Evolutionary conservation across 176 grass and related monocot species (phyloP).

Genomic region (Cocos nucifera): DNA sequence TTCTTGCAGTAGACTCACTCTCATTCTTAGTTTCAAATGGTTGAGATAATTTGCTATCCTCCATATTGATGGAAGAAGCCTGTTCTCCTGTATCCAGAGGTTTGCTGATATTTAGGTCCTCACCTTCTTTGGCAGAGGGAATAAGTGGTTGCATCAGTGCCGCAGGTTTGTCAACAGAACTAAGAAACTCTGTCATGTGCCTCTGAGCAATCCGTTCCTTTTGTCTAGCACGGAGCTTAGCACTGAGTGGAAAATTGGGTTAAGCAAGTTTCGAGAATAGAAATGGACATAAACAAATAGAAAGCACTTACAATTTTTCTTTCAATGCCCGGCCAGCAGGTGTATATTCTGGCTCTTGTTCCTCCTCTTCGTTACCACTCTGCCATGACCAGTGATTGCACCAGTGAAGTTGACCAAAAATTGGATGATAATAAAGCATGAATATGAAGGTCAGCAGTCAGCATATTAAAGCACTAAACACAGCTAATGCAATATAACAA

Average conservation of each 20-base stretch:
- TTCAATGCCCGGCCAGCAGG: slow-evolving; percentile 69
- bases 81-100: slow-evolving; percentile 29
- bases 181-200: slow-evolving; percentile 30
- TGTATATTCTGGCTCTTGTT: slow-evolving; percentile 74
- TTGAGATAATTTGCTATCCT: slow-evolving; percentile 22
- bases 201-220: slow-evolving; percentile 81
- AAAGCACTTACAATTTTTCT: slow-evolving; percentile 87
- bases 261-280: slow-evolving; percentile 23
- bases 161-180: slow-evolving; percentile 27
- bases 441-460: no score
- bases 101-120: slow-evolving; percentile 34
- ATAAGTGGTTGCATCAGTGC: slow-evolving; percentile 33
- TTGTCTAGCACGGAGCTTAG: slow-evolving; percentile 79
- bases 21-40: slow-evolving; percentile 36
- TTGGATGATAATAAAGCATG: no score
- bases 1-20: slow-evolving; percentile 37
- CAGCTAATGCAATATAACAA: no score
- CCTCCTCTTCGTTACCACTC: slow-evolving; percentile 75
- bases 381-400: slow-evolving; percentile 39
- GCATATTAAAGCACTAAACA: no score
- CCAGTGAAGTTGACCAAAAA: no score
- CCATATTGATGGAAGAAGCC: slow-evolving; percentile 1
- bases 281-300: slow-evolving; percentile 9
- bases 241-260: slow-evolving; percentile 47
- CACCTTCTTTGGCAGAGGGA: slow-evolving; percentile 25